These are phyloP conservation scores for Ceratocystis albifundus DNA, from an alignment of 2,329 filamentous ascomycete species.

Conservation along the genomic window DNA sequence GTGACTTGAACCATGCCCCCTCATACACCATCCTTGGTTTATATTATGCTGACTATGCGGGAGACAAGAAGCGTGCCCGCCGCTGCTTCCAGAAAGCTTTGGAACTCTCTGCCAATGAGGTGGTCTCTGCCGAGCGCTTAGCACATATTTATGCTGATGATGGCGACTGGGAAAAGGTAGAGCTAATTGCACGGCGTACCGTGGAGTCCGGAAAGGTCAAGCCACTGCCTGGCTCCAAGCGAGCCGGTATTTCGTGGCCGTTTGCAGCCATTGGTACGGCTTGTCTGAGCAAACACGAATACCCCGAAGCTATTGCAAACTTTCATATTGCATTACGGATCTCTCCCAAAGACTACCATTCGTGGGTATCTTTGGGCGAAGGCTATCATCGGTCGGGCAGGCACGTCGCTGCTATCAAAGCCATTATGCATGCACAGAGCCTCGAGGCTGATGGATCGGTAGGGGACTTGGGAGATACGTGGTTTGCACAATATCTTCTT, in stretches of 20 bases:
- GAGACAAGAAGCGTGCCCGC: slow-evolving; percentile 74
- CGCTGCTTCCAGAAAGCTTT: slow-evolving; percentile 94
- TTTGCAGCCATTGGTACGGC: slow-evolving; percentile 88
- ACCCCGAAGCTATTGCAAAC: slow-evolving; percentile 74
- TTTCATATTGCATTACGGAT: slow-evolving; percentile 84
- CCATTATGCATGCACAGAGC: slow-evolving; percentile 72
- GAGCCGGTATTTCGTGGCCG: slow-evolving; percentile 89
- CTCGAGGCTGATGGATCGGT: slow-evolving; percentile 50
- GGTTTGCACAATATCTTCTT: slow-evolving; percentile 96
- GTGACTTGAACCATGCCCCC: slow-evolving; percentile 75
- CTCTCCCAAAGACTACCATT: slow-evolving; percentile 78
- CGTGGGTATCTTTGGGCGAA: slow-evolving; percentile 92
- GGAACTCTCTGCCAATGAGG: slow-evolving; percentile 77
- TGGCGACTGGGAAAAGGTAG: slow-evolving; percentile 92
- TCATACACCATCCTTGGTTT: slow-evolving; percentile 83
- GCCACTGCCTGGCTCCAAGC: slow-evolving; percentile 82
- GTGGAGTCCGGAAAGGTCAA: slow-evolving; percentile 90
- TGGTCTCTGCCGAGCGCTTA: slow-evolving; percentile 75
- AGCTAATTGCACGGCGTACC: slow-evolving; percentile 79
- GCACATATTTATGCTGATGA: slow-evolving; percentile 78
- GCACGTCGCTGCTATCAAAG: slow-evolving; percentile 86
- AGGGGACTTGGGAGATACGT: slow-evolving; percentile 50
- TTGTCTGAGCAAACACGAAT: slow-evolving; percentile 88
- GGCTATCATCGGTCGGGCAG: slow-evolving; percentile 90
- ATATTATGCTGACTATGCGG: slow-evolving; percentile 84